Conservation (phyloP, 306 rosid species). For the Vigna mungo region DNA sequence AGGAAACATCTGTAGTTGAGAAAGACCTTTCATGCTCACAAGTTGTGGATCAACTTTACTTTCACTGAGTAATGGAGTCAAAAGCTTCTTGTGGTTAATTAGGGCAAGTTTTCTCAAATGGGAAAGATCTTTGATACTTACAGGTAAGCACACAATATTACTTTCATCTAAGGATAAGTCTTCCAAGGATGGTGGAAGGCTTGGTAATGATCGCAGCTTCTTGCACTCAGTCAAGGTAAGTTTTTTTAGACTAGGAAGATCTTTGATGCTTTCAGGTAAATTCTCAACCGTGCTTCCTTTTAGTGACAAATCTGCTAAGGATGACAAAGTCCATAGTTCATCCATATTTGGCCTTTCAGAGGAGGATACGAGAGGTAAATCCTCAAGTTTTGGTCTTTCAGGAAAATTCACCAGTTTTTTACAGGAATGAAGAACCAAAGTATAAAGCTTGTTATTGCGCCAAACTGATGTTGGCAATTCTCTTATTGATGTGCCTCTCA, state of each 20-base stretch:
- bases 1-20: conserved; percentile 29
- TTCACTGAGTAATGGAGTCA: conserved; percentile 31
- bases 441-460: conserved; percentile 38
- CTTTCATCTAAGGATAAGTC: conserved; percentile 41
- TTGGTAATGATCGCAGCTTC: conserved; percentile 31
- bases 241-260: conserved; percentile 39
- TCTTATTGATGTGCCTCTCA: conserved; percentile 39
- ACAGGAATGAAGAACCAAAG: conserved; percentile 43
- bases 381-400: conserved; percentile 32
- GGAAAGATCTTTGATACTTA: conserved; percentile 34
- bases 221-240: conserved; percentile 34
- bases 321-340: conserved; percentile 39
- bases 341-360: conserved; percentile 17
- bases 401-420: conserved; percentile 37
- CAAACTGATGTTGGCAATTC: conserved; percentile 36
- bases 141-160: conserved; percentile 25
- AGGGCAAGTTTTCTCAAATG: conserved; percentile 33
- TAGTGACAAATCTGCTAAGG: conserved; percentile 18
- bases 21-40: conserved; percentile 34
- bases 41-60: conserved; percentile 10
- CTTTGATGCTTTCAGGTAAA: conserved; percentile 39
- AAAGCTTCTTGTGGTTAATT: conserved; percentile 16
- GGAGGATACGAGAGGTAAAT: conserved; percentile 21
- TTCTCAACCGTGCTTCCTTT: conserved; percentile 39
- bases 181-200: conserved; percentile 44